phyloP scores from a whole-genome alignment of 129 eudicot genomes.

The Helianthus annuus region HanXRQr2.0-SUNRISE NC_035443.2:81198385-81198884 shows the following conservation, averaged over 20 bases:
- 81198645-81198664: background rate
- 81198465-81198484: no score
- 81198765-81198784: conserved; percentile 28
- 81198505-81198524: no score
- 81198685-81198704: conserved; percentile 23
- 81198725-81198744: conserved; percentile 27
- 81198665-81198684: conserved; percentile 10
- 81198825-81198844: no score
- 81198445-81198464: no score
- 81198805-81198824: background rate
- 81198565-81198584: background rate
- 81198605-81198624: background rate
- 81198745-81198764: conserved; percentile 31
- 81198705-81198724: conserved; percentile 35
- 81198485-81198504: no score
- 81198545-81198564: no score
- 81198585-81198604: background rate
- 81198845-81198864: no score
- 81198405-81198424: no score
- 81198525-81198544: no score
- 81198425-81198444: no score
- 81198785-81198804: conserved; percentile 13
- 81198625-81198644: background rate
- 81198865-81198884: no score
- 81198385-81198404: no score